These are phyloP conservation scores for Phytophthora niederhauseri DNA, from an alignment of 352 stramenopile species.

Conservation along the genomic window DNA sequence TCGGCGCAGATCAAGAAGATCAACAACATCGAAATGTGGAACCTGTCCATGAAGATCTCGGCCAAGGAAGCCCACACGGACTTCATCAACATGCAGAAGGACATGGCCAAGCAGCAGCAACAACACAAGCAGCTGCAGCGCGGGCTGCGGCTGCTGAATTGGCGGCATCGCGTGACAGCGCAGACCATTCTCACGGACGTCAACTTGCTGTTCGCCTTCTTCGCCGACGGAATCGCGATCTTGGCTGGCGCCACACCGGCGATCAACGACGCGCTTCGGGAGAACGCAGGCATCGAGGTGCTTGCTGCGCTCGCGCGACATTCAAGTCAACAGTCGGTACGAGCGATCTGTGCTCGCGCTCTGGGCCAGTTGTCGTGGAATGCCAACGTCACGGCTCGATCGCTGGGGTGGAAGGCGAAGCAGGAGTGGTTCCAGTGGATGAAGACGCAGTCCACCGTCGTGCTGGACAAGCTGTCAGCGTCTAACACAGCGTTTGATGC, in stretches of 20 bases:
- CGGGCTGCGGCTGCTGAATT: constrained; percentile 65
- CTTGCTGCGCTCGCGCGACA: constrained; percentile 52
- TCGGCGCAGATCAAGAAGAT: constrained; percentile 69
- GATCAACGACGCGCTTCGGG: constrained; percentile 58
- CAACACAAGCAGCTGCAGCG: constrained; percentile 76
- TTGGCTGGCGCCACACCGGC: constrained; percentile 51
- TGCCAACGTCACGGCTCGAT: constrained; percentile 56
- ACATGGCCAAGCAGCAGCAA: constrained; percentile 44
- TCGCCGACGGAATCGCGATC: constrained; percentile 60
- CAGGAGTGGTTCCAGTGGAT: constrained; percentile 67
- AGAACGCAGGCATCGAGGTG: constrained; percentile 72
- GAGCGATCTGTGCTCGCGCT: constrained; percentile 53
- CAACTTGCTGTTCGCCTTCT: constrained; percentile 71
- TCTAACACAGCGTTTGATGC: constrained; percentile 52
- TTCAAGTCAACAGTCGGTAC: constrained; percentile 41
- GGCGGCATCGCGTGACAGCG: constrained; percentile 69
- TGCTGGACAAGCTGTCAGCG: constrained; percentile 41
- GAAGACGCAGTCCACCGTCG: constrained; percentile 35
- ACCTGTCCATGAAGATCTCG: constrained; percentile 73
- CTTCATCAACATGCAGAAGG: constrained; percentile 51
- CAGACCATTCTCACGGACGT: constrained; percentile 74
- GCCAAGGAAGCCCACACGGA: constrained; percentile 63
- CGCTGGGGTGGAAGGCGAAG: constrained; percentile 74
- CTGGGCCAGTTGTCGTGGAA: constrained; percentile 75
- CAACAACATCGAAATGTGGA: constrained; percentile 85